Evolutionary conservation across 2,329 filamentous ascomycete genomes (phyloP), one percentile per base, ranked within the genome.

Genomic region (Lojkania enalia): DNA sequence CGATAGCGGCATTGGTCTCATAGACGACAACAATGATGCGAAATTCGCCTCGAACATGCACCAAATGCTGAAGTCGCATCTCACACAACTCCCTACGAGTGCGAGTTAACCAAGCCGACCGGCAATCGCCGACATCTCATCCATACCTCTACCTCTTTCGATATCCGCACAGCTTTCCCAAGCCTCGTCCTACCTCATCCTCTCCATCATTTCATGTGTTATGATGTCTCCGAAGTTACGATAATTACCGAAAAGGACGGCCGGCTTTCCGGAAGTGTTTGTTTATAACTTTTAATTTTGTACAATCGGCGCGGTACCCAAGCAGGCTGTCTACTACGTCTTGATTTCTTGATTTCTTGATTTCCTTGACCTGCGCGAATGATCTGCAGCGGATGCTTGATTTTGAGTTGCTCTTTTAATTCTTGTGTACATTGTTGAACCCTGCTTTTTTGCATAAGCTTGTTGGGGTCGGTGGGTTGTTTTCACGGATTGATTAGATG

Each of bases 1-100:
- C 38, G 66, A 70, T 41, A 67, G 64, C 46, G 64, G 63, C 14
- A 67, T 68, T 23, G 61, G 57, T 37, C 58, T 66, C 14, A 54
- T 67, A 4, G 64, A 69, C 25, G 66, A 70, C 21, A 54, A 58
- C n/a, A 60, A 67, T 25, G 65, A 69, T 15, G 57, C 63, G 12
- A 69, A 66, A 35, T 66, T 67, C 39, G 54, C 58, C 19, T 47
- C 54, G 9, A 53, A 50, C 19, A 53, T 63, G 50, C 53, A 54
- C 29, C 54, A 53, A n/a, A 33, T 15, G 29, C 42, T 46, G 4
- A 46, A 57, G 35, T 42, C 54, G 14, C 52, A 51, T 14, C 46
- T 61, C 14, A 44, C 60, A 9, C 60, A 60, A 39, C 44, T 56
- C 14, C 45, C 57, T 19, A 40, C 54, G 2, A 54, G 58, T 1